These are phyloP conservation scores for Umbilicaria muhlenbergii DNA, from an alignment of 495 filamentous ascomycete species.

Conservation along the genomic window DNA sequence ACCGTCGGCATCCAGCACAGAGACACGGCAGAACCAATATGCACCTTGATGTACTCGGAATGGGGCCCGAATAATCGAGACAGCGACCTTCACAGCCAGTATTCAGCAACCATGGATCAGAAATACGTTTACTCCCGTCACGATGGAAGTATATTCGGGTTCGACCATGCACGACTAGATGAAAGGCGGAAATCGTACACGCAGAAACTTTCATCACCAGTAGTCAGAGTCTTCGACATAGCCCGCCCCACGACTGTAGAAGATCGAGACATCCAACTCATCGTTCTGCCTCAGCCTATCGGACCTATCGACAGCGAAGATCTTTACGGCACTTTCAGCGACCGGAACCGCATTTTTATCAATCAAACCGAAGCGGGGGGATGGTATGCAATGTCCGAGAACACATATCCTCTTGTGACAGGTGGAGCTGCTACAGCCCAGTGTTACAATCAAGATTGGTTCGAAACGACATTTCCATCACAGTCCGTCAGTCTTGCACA, in stretches of 20 bases:
- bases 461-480: constrained; percentile 17
- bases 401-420: constrained; percentile 66
- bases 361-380: constrained; percentile 72
- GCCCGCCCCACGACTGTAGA: constrained; percentile 48
- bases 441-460: constrained; percentile 45
- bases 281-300: constrained; percentile 74
- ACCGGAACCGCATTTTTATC: constrained; percentile 60
- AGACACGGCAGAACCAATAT: constrained; percentile 62
- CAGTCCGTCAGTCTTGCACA: constrained; percentile 26
- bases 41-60: constrained; percentile 83
- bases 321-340: constrained; percentile 37
- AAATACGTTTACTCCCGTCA: constrained; percentile 78
- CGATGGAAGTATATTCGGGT: constrained; percentile 73
- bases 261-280: constrained; percentile 44
- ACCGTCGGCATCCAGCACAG: constrained; percentile 66
- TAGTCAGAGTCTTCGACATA: constrained; percentile 83
- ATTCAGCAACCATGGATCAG: constrained; percentile 62
- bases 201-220: constrained; percentile 63
- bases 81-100: constrained; percentile 71
- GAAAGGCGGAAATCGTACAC: constrained; percentile 36
- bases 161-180: constrained; percentile 46
- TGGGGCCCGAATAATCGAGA: constrained; percentile 92
- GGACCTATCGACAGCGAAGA: constrained; percentile 42
- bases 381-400: constrained; percentile 91
- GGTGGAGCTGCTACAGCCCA: constrained; percentile 49